Evolutionary conservation across 768 basidiomycete genomes (phyloP), one percentile per base, ranked within the genome.

Genomic region (Hirschioporus abietinus): DNA sequence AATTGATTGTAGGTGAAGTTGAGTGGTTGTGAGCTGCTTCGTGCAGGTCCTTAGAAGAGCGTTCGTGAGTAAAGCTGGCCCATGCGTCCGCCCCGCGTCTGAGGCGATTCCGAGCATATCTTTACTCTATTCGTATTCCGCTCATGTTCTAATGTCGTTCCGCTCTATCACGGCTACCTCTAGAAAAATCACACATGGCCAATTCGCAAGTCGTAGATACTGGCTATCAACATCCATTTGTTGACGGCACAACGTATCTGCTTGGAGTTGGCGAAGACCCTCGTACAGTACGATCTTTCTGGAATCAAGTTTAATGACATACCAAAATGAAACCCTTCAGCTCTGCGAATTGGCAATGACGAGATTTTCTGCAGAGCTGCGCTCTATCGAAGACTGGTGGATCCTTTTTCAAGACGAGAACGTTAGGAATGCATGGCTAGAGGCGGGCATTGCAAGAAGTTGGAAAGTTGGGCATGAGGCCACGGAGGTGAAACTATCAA

Each of bases 261-360:
- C 80, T 80, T 12, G 83, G 83, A 35, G 78, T 85, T 27, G 83
- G 84, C 79, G 84, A 84, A 68, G 74, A 76, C 63, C 83, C 84
- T 34, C 77, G 82, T 71, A 85, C 84, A 27, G 84, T 84, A 58
- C 24, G 60, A 23, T 61, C 25, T 65, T 35, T 65, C 26, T 60
- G 63, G 34, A 25, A 60, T 66, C 35, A 36, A 24, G 10, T 63
- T 67, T 18, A 25, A 35, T 63, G 30, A 34, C 18, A 26, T 17
- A 61, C 18, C 7, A 23, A 36, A 57, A 35, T 52, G 23, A 3
- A 30, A 57, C 12, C 17, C 36, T 25, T 26, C 65, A 86, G 83
- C 76, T 86, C 7, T 67, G 73, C 30, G 84, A 86, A 62, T 70
- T 83, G 62, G 83, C 83, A 0, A 85, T 86, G 84, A 78, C 77